Base-by-base conservation (phyloP, 257 asterid species). In the Capsicum rhomboideum region DNA sequence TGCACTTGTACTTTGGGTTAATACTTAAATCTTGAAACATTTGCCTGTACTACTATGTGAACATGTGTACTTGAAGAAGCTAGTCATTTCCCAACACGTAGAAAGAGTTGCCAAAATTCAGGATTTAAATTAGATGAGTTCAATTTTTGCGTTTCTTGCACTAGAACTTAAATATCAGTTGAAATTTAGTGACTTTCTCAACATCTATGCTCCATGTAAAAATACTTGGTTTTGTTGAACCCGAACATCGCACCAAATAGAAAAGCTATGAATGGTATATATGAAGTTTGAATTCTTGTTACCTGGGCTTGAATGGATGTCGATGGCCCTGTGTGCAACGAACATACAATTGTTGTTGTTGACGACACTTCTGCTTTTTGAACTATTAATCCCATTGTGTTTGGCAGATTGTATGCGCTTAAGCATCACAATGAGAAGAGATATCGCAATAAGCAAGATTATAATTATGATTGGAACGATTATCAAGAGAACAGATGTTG, bases 261-360 rank as follows among this genome's bases (percentile, higher is more conserved):
- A 34, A 75, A 26, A 75, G 23, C n/a, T 67, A 3, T 29, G 21
- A 23, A 26, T 63, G 18, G 18, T n/a, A 40, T 6, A 71, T 29
- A 64, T 28, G 40, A 50, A 77, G 8, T 49, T 10, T 14, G 26
- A 75, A 17, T 75, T 75, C 7, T 8, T 16, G 67, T 84, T 83
- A 92, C 97, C 96, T 54, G 95, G 93, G 78, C 89, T 90, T 7
- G 90, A 80, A 83, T 74, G 87, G 83, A 91, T 84, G 89, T 84
- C 78, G 9, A 93, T 86, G 88, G 92, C 87, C 83, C 87, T 90
- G 55, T 91, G 95, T 85, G 94, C 86, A 80, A 89, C 50, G 89
- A 89, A 93, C 93, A 86, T 83, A 90, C 96, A 91, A 10, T 89
- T 90, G 34, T 49, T 80, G 77, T 86, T 83, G 87, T 83, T 86